Evolutionary conservation across 108 stramenopile genomes (phyloP).

Genomic region (Pseudonitzschia multiseries): DNA sequence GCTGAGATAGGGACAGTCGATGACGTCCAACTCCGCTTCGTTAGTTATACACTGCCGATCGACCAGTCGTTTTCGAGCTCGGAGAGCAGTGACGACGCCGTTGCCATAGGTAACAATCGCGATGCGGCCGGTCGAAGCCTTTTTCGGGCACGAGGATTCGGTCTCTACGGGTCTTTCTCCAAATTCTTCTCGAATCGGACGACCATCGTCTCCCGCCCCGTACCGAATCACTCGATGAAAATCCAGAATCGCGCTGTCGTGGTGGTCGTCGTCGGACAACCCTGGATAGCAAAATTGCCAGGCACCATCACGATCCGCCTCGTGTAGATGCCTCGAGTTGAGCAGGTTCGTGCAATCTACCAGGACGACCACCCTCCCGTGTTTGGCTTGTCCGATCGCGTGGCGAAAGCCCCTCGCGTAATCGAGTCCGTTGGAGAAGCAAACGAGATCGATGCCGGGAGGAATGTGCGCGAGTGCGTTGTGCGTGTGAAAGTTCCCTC

Average conservation of each 20-base stretch:
- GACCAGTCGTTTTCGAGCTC: conserved; percentile 48
- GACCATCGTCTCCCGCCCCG: conserved; percentile 4
- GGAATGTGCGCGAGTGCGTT: conserved; percentile 76
- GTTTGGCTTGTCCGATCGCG: conserved; percentile 67
- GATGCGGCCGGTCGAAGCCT: background rate
- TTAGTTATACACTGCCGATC: conserved; percentile 23
- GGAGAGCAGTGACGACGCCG: conserved; percentile 77
- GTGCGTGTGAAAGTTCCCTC: conserved; percentile 90
- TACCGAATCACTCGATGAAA: conserved; percentile 10
- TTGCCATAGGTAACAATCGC: conserved; percentile 84
- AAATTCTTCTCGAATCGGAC: background rate
- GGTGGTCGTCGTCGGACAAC: conserved; percentile 18
- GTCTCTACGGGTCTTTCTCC: background rate
- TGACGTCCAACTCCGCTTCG: conserved; percentile 61
- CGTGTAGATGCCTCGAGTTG: conserved; percentile 69
- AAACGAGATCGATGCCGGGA: conserved; percentile 88
- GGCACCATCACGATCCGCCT: conserved; percentile 48
- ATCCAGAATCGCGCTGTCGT: conserved; percentile 26
- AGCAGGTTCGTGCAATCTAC: conserved; percentile 81
- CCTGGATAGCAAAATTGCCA: conserved; percentile 69
- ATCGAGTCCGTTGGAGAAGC: conserved; percentile 80
- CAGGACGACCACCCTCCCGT: conserved; percentile 69
- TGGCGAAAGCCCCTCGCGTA: conserved; percentile 81
- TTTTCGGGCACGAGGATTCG: background rate
- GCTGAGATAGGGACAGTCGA: conserved; percentile 80